Percentiles rank a stretch among this genome's conserved stretches.
Evolutionary conservation across 805 yeast genomes (phyloP).

Genomic region (Starmerella riodocensis): DNA sequence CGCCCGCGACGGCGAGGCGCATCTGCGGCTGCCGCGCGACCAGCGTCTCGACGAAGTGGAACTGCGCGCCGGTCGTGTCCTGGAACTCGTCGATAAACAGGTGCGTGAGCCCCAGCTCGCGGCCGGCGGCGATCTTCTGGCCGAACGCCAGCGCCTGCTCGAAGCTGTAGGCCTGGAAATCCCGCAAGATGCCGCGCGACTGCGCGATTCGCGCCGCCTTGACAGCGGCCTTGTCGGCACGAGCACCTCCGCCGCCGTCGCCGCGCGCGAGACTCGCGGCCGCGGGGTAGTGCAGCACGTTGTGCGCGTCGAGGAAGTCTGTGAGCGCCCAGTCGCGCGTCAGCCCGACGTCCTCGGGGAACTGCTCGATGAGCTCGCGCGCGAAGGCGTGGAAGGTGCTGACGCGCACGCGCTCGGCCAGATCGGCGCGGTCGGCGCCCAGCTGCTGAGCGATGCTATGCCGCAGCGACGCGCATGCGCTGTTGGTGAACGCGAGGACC

Average conservation of each 20-base stretch:
- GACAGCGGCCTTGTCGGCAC: no score
- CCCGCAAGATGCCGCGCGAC: conserved; percentile 24
- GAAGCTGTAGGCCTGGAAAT: conserved; percentile 49
- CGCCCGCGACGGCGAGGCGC: conserved; percentile 16
- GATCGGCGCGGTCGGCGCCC: conserved; percentile 1
- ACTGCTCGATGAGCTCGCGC: conserved; percentile 55
- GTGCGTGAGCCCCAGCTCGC: conserved; percentile 37
- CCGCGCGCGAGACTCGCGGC: not conserved
- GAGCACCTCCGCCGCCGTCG: no score
- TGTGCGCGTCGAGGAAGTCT: conserved; percentile 47
- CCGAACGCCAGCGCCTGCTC: conserved; percentile 64
- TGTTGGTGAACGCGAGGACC: conserved; percentile 86
- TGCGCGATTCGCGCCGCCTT: no score
- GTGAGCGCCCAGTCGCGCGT: conserved; percentile 42
- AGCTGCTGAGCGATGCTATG: conserved; percentile 36
- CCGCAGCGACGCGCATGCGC: conserved; percentile 76
- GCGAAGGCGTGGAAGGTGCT: conserved; percentile 64
- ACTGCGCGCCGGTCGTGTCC: conserved; percentile 37
- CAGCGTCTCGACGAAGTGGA: conserved; percentile 10
- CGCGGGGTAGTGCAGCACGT: conserved; percentile 5
- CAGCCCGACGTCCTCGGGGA: conserved; percentile 10
- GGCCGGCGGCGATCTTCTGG: conserved; percentile 17
- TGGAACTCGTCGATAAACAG: conserved; percentile 89
- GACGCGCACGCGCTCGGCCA: conserved; percentile 34
- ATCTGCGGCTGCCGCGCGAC: not conserved